phyloP scores from a whole-genome alignment of 345 rosid genomes.

The Reutealis trisperma region DNA sequence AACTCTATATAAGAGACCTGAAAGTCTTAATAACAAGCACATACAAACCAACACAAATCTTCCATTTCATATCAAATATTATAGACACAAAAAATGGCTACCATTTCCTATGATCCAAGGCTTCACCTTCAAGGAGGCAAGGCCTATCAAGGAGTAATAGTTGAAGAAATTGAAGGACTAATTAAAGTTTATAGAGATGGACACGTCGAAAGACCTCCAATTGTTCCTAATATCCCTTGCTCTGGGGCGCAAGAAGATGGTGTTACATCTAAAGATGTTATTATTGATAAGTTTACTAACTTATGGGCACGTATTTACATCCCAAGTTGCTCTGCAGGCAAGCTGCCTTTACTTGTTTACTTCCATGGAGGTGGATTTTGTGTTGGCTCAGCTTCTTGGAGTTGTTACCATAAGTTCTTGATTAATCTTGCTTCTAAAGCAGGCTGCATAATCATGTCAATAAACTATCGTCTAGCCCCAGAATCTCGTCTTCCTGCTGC shows the following conservation, averaged over 20 bases:
- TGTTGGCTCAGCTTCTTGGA: slow-evolving; percentile 36
- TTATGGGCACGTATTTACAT: slow-evolving; percentile 29
- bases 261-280: slow-evolving; percentile 19
- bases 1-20: slow-evolving; percentile 27
- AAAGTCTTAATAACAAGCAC: background rate
- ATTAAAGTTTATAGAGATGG: slow-evolving; percentile 35
- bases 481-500: slow-evolving; percentile 36
- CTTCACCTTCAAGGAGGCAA: slow-evolving; percentile 10
- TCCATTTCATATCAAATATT: background rate
- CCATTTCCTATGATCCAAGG: slow-evolving; percentile 25
- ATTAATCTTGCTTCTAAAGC: slow-evolving; percentile 24
- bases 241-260: background rate
- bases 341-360: slow-evolving; percentile 30
- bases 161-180: slow-evolving; percentile 33
- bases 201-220: slow-evolving; percentile 26
- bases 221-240: slow-evolving; percentile 23
- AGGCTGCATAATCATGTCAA: slow-evolving; percentile 22
- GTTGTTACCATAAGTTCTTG: slow-evolving; percentile 27
- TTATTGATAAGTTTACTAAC: slow-evolving; percentile 18
- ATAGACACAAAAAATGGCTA: slow-evolving; percentile 17
- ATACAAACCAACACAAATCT: background rate
- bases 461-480: slow-evolving; percentile 27
- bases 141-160: slow-evolving; percentile 9
- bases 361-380: slow-evolving; percentile 41
- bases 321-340: slow-evolving; percentile 1